These are phyloP conservation scores for Neurospora sp. DNA, from an alignment of 495 filamentous ascomycete genomes.

Conservation along the genomic window DNA sequence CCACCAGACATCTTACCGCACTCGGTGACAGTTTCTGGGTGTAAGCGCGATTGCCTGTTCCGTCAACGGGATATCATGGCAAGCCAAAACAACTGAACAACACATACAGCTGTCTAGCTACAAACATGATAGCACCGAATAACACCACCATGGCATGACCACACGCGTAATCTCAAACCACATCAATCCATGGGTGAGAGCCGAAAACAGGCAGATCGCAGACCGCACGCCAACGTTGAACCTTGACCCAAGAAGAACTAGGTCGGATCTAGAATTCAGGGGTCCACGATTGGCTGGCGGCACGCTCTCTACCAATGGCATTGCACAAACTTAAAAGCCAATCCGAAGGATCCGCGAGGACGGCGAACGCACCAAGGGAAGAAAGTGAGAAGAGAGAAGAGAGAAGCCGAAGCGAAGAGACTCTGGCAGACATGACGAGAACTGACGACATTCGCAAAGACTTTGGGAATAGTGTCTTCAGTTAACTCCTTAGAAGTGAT, in stretches of 20 bases:
- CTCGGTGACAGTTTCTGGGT: not conserved
- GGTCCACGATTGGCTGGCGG: not conserved
- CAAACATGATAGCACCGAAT: not conserved
- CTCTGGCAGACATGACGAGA: not conserved
- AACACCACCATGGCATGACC: not conserved
- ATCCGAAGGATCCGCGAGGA: not conserved
- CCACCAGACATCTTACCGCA: not conserved
- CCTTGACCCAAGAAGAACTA: not conserved
- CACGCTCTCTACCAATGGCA: not conserved
- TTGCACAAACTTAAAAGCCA: not conserved
- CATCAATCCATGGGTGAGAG: not conserved
- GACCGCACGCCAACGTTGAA: not conserved
- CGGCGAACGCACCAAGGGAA: not conserved
- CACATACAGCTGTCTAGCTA: not conserved
- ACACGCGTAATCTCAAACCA: not conserved
- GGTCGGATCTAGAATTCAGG: not conserved
- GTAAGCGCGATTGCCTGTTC: not conserved
- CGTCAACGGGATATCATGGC: not conserved
- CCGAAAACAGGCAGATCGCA: not conserved
- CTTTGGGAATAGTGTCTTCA: not conserved
- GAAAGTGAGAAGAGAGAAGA: not conserved
- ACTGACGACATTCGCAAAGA: not conserved
- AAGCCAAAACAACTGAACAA: not conserved
- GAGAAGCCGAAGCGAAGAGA: not conserved
- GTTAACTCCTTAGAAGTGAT: not conserved